Evolutionary conservation across 495 filamentous ascomycete species (phyloP).

Genomic region (Trichoderma parareesei): DNA sequence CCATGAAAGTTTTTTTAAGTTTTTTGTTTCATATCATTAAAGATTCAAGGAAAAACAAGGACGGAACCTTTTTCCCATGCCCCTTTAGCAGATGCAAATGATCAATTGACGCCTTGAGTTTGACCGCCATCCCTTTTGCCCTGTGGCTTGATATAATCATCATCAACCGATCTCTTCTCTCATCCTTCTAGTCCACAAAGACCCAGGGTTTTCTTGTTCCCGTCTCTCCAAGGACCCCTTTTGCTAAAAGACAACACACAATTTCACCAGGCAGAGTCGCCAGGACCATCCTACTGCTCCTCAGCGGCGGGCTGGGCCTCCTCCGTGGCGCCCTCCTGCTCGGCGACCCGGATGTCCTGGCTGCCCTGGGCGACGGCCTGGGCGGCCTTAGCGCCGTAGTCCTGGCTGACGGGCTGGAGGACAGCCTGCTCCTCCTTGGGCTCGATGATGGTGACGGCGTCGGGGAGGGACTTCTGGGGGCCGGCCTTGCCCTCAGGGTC

Average conservation of each 20-base stretch:
- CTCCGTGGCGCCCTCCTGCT: slow-evolving; percentile 46
- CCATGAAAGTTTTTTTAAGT: neutral
- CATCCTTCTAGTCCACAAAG: neutral
- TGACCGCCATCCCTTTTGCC: slow-evolving; percentile 7
- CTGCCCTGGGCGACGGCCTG: slow-evolving; percentile 54
- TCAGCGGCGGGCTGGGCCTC: slow-evolving; percentile 29
- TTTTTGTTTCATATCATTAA: neutral
- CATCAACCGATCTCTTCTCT: neutral
- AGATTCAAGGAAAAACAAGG: slow-evolving; percentile 5
- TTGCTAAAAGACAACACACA: neutral
- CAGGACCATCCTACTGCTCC: slow-evolving; percentile 37
- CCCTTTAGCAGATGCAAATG: slow-evolving; percentile 8
- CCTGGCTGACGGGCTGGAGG: slow-evolving; percentile 88
- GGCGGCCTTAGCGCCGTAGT: slow-evolving; percentile 95
- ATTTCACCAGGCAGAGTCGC: neutral
- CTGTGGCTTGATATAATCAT: slow-evolving; percentile 9
- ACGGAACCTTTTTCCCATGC: slow-evolving; percentile 6
- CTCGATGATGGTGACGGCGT: slow-evolving; percentile 98
- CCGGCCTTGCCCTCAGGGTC: slow-evolving; percentile 99
- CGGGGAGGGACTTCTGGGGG: slow-evolving; percentile 90
- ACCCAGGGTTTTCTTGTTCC: too few relatives aligned
- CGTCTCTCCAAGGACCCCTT: neutral
- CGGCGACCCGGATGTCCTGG: slow-evolving; percentile 63
- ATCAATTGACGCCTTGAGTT: slow-evolving; percentile 8
- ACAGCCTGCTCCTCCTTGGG: slow-evolving; percentile 97